phyloP scores from a whole-genome alignment of 23 red algal genomes.

The Gracilaria domingensis region DNA sequence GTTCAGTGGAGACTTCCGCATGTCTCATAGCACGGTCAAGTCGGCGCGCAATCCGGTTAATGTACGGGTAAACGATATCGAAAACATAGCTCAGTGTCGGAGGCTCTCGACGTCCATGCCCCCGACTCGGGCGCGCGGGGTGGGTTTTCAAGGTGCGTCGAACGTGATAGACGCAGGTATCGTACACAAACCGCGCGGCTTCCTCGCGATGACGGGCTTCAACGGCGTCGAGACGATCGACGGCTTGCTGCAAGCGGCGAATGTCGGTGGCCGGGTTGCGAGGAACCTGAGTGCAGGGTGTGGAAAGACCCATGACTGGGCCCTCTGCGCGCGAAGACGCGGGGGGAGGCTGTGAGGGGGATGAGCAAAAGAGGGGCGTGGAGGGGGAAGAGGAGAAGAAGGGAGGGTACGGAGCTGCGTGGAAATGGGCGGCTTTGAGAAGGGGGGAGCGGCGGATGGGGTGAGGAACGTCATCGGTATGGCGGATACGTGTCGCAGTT shows the following conservation, averaged over 20 bases:
- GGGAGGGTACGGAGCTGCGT: not conserved
- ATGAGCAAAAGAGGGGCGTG: not conserved
- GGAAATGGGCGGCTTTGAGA: not conserved
- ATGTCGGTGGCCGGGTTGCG: constrained; percentile 42
- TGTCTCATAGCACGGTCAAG: constrained; percentile 64
- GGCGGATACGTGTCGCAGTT: constrained; percentile 29
- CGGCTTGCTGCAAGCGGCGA: constrained; percentile 46
- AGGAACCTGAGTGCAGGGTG: constrained; percentile 1
- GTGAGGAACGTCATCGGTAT: not conserved
- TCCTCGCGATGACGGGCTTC: constrained; percentile 41
- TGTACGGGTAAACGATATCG: constrained; percentile 51
- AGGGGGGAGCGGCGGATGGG: not conserved
- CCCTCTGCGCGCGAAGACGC: not conserved
- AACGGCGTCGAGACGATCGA: constrained; percentile 71
- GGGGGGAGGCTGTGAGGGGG: not conserved
- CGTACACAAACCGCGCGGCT: constrained; percentile 57
- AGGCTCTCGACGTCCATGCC: constrained; percentile 1
- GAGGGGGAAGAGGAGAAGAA: not conserved
- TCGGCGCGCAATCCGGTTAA: constrained; percentile 58
- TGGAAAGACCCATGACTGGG: constrained; percentile 11
- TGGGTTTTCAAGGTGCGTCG: constrained; percentile 46
- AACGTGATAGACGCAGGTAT: constrained; percentile 68
- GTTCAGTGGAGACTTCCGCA: constrained; percentile 41
- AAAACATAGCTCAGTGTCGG: constrained; percentile 45
- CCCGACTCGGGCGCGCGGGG: constrained; percentile 11